A percentile compares a stretch with the other conserved stretches of the same genome.
phyloP scores from a whole-genome alignment of 106 monocot genomes.

The Triglochin maritima region DNA sequence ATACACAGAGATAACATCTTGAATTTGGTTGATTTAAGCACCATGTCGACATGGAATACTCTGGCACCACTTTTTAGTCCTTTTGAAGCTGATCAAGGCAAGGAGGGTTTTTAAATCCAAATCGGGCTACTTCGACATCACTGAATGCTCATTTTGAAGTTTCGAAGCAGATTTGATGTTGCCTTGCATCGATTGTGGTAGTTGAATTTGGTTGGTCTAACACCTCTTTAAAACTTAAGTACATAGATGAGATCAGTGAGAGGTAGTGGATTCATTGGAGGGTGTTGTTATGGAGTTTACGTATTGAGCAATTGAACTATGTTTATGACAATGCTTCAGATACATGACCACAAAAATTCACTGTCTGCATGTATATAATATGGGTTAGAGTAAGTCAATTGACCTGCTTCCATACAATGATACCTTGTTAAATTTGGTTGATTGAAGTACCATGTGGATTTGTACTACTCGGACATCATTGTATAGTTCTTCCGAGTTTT shows the following conservation, averaged over 20 bases:
- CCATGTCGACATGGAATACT: conserved; percentile 47
- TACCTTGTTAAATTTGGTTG: no score
- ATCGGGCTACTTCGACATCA: conserved; percentile 69
- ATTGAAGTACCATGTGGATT: conserved; percentile 9
- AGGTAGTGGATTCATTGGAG: background rate
- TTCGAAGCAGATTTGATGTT: background rate
- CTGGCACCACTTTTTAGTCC: conserved; percentile 19
- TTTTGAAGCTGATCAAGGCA: conserved; percentile 36
- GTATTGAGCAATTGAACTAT: no score
- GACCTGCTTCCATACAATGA: no score
- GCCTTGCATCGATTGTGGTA: background rate
- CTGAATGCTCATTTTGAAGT: conserved; percentile 17
- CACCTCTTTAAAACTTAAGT: no score
- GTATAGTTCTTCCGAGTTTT: conserved; percentile 12
- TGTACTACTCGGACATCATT: conserved; percentile 79
- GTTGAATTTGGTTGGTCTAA: background rate
- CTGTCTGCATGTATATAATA: no score
- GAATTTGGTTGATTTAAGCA: no score
- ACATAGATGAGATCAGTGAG: background rate
- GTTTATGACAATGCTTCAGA: no score
- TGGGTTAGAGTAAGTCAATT: no score
- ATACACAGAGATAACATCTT: no score
- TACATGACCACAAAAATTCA: no score
- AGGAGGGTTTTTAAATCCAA: conserved; percentile 52
- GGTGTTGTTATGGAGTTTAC: background rate